Evolutionary conservation across 2,329 filamentous ascomycete genomes (phyloP).

Genomic region (Neofusicoccum ribis): DNA sequence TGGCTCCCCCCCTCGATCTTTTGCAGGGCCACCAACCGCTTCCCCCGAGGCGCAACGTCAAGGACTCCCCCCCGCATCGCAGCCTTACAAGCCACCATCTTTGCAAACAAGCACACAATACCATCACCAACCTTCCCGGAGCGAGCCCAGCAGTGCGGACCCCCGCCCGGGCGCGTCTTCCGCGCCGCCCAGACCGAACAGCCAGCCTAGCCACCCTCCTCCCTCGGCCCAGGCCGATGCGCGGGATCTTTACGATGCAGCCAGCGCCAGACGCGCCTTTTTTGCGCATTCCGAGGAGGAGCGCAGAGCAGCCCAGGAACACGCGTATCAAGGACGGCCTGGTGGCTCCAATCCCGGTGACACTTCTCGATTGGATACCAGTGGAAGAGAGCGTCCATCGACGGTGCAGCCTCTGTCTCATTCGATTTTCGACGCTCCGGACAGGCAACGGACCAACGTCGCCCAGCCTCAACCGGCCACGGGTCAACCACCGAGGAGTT

Average conservation of each 20-base stretch:
- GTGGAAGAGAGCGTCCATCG: constrained; percentile 33
- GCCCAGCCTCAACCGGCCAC: constrained; percentile 20
- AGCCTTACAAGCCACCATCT: constrained; percentile 30
- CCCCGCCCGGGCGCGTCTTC: constrained; percentile 8
- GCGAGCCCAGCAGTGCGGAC: constrained; percentile 10
- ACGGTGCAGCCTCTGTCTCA: constrained; percentile 43
- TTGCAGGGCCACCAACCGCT: constrained; percentile 19
- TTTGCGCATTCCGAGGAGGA: constrained; percentile 13
- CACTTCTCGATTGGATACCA: constrained; percentile 9
- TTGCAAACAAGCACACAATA: background rate
- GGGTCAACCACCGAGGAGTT: constrained; percentile 28
- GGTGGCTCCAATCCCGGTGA: constrained; percentile 3
- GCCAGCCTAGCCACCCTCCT: constrained; percentile 37
- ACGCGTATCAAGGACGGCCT: constrained; percentile 11
- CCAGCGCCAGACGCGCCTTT: constrained; percentile 28
- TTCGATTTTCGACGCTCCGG: constrained; percentile 38
- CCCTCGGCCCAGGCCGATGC: constrained; percentile 29
- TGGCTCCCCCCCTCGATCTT: constrained; percentile 33
- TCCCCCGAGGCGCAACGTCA: constrained; percentile 39
- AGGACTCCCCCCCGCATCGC: constrained; percentile 31
- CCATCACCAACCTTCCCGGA: constrained; percentile 11
- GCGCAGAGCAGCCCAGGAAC: background rate
- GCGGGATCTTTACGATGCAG: constrained; percentile 27
- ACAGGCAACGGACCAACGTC: background rate
- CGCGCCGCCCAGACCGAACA: constrained; percentile 41